These are phyloP conservation scores for Starmera caribaea DNA, from an alignment of 805 yeast species.

Conservation along the genomic window DNA sequence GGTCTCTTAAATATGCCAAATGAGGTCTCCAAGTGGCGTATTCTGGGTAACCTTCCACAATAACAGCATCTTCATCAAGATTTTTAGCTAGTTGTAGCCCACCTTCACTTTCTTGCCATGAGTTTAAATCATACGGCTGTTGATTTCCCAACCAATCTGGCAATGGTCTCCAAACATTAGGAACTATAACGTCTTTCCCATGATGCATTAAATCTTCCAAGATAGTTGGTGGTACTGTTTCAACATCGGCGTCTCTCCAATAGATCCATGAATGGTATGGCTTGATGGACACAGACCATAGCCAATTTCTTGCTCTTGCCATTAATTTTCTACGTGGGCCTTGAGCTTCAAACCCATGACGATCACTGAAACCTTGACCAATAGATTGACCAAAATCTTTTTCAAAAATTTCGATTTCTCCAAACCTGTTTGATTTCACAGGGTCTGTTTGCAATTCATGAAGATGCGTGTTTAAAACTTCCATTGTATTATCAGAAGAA, in stretches of 20 bases:
- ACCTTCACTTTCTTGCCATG: slow-evolving; percentile 82
- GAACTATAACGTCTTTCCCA: slow-evolving; percentile 86
- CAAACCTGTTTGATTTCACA: slow-evolving; percentile 56
- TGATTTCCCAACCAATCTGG: slow-evolving; percentile 84
- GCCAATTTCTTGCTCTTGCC: slow-evolving; percentile 96
- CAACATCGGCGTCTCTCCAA: slow-evolving; percentile 98
- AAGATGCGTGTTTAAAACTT: slow-evolving; percentile 47
- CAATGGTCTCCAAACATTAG: slow-evolving; percentile 87
- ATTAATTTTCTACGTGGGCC: slow-evolving; percentile 91
- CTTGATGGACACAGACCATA: slow-evolving; percentile 74
- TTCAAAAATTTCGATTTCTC: slow-evolving; percentile 77
- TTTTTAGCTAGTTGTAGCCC: slow-evolving; percentile 66
- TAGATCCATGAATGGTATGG: slow-evolving; percentile 95
- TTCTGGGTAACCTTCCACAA: slow-evolving; percentile 95
- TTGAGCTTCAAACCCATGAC: slow-evolving; percentile 95
- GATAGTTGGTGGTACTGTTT: slow-evolving; percentile 75
- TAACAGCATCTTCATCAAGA: slow-evolving; percentile 88
- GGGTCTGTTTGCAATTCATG: slow-evolving; percentile 56
- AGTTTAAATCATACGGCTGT: slow-evolving; percentile 77
- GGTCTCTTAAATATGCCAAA: slow-evolving; percentile 88
- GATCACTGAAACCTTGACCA: slow-evolving; percentile 88
- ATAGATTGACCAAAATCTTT: slow-evolving; percentile 91
- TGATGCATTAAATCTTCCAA: slow-evolving; percentile 91
- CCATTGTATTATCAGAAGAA: slow-evolving; percentile 84
- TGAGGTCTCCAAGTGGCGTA: slow-evolving; percentile 98